Evolutionary conservation across 2,329 filamentous ascomycete genomes (phyloP).

Genomic region (Penicillium sp.): DNA sequence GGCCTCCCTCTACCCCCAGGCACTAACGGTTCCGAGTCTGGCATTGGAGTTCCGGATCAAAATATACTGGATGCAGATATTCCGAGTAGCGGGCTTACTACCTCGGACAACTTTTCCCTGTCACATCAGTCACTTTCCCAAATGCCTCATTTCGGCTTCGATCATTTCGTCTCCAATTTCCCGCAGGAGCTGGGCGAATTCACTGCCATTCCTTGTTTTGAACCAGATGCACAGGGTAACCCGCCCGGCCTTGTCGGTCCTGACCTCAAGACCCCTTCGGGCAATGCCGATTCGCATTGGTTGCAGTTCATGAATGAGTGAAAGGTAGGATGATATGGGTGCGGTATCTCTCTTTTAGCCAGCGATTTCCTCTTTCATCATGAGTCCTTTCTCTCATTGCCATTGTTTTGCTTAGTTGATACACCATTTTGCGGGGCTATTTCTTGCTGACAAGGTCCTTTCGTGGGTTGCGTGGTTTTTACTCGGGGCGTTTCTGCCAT

Average conservation of each 20-base stretch:
- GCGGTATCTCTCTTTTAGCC: slow-evolving; percentile 5
- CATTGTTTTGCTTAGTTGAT: slow-evolving; percentile 15
- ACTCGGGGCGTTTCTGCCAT: not conserved
- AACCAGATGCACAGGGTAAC: slow-evolving; percentile 34
- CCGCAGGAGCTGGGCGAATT: slow-evolving; percentile 47
- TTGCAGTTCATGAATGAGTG: slow-evolving; percentile 41
- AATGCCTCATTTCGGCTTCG: slow-evolving; percentile 41
- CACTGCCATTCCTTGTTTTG: slow-evolving; percentile 46
- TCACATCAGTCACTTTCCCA: slow-evolving; percentile 35
- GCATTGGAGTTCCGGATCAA: slow-evolving; percentile 10
- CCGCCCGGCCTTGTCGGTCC: slow-evolving; percentile 18
- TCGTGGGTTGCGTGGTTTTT: not conserved
- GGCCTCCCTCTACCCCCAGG: slow-evolving; percentile 12
- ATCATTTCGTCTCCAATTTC: slow-evolving; percentile 47
- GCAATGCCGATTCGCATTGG: slow-evolving; percentile 34
- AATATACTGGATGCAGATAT: slow-evolving; percentile 29
- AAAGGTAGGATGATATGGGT: slow-evolving; percentile 10
- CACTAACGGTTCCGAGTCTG: slow-evolving; percentile 6
- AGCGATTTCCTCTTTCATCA: not conserved
- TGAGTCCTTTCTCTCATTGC: slow-evolving; percentile 1
- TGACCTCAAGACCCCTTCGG: slow-evolving; percentile 29
- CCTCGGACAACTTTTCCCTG: slow-evolving; percentile 32
- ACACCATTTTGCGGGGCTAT: slow-evolving; percentile 20
- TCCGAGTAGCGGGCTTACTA: slow-evolving; percentile 24
- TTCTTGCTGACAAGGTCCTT: not conserved